phyloP scores from a whole-genome alignment of 306 rosid species.

The Dalbergia oliveri region DNA sequence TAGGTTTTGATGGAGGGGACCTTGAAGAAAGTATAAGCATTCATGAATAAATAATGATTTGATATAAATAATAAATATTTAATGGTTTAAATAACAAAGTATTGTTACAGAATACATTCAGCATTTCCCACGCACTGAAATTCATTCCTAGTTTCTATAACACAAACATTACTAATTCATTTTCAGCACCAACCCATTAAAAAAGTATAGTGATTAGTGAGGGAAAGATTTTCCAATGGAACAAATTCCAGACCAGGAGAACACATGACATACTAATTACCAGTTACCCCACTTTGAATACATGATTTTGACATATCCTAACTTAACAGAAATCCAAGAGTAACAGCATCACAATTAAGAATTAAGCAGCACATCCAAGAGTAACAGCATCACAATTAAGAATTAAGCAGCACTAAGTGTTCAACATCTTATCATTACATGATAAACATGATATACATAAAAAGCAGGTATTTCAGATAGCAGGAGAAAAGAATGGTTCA shows the following conservation, averaged over 20 bases:
- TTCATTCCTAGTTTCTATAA: neutral
- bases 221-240: slow-evolving; percentile 15
- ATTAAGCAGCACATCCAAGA: too few relatives aligned
- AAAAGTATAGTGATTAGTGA: neutral
- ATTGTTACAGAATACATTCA: neutral
- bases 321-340: slow-evolving; percentile 5
- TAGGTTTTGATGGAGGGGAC: neutral
- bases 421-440: slow-evolving; percentile 3
- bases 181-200: neutral
- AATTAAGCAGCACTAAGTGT: neutral
- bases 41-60: neutral
- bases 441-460: slow-evolving; percentile 10
- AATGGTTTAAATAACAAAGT: slow-evolving; percentile 7
- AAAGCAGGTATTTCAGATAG: slow-evolving; percentile 16
- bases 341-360: slow-evolving; percentile 18
- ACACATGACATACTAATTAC: neutral
- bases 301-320: slow-evolving; percentile 20
- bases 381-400: too few relatives aligned
- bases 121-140: neutral
- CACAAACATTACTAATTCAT: slow-evolving; percentile 5
- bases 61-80: neutral
- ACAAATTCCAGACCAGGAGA: neutral
- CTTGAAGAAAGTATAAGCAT: slow-evolving; percentile 1
- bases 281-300: slow-evolving; percentile 18
- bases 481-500: neutral